These are phyloP conservation scores for Crithidia mellificae DNA, from an alignment of 208 protist genomes.

Conservation along the genomic window DNA sequence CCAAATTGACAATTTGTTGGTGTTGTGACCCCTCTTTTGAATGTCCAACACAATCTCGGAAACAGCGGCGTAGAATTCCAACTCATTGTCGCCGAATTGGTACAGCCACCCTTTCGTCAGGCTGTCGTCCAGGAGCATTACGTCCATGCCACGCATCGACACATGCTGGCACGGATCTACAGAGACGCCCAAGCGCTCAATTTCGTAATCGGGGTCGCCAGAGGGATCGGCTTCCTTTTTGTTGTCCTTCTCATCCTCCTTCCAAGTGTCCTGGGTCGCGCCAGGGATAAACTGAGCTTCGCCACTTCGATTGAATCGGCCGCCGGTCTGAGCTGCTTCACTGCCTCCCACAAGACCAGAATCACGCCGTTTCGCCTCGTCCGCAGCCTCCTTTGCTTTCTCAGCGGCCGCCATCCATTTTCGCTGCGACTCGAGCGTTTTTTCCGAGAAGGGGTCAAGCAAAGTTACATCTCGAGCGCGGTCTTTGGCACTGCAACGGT, in stretches of 20 bases:
- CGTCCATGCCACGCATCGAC: slow-evolving; percentile 79
- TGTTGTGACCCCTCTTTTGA: slow-evolving; percentile 68
- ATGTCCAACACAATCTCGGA: slow-evolving; percentile 65
- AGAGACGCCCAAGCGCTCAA: slow-evolving; percentile 32
- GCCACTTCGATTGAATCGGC: slow-evolving; percentile 50
- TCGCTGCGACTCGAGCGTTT: slow-evolving; percentile 49
- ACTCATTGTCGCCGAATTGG: slow-evolving; percentile 55
- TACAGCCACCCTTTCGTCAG: slow-evolving; percentile 71
- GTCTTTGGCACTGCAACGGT: slow-evolving; percentile 64
- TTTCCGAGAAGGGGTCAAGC: slow-evolving; percentile 82
- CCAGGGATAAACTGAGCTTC: slow-evolving; percentile 75
- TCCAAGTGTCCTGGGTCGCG: slow-evolving; percentile 10
- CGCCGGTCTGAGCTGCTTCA: slow-evolving; percentile 6
- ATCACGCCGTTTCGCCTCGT: slow-evolving; percentile 22
- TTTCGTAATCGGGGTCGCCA: slow-evolving; percentile 32
- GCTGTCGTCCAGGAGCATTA: slow-evolving; percentile 84
- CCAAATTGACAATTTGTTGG: slow-evolving; percentile 63
- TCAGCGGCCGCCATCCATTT: slow-evolving; percentile 45
- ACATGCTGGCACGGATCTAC: slow-evolving; percentile 71
- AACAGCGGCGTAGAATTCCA: slow-evolving; percentile 70
- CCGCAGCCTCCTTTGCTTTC: slow-evolving; percentile 37
- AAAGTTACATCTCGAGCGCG: slow-evolving; percentile 66
- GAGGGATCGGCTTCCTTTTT: slow-evolving; percentile 13
- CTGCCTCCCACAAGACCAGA: not conserved
- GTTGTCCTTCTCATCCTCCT: slow-evolving; percentile 8